Evolutionary conservation across 306 rosid genomes (phyloP), one percentile per base, ranked within the genome.

Genomic region (Lablab purpureus): DNA sequence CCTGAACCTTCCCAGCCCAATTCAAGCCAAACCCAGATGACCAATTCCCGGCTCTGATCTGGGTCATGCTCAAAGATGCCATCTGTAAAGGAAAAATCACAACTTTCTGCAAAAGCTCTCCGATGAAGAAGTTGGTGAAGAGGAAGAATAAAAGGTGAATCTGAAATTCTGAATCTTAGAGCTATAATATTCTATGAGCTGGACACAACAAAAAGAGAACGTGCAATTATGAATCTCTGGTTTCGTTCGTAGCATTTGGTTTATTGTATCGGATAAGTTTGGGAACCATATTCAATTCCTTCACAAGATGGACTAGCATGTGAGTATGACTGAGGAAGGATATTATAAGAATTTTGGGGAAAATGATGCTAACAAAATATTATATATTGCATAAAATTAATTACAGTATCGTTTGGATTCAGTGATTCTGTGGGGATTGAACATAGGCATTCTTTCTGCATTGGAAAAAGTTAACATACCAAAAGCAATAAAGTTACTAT

Each of bases 1-100:
- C 17, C 51, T 79, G 76, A 75, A 71, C 58, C 72, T 80, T 47
- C 71, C 25, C 52, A 34, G 82, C 46, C 50, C 72, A 87, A 82
- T 73, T 67, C 77, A 87, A 60, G 30, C 78, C 67, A 58, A 91
- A 83, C 66, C 89, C 89, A 68, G 90, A 75, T 82, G 87, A 64
- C 58, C 83, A 93, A 79, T 78, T 87, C 63, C 77, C 82, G 21
- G 83, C 71, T 68, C 76, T 87, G 83, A 95, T 64, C n/a, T 90
- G 94, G 75, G 88, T 80, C 41, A 87, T 82, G 71, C 86, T 80
- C 45, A 95, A 78, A 67, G 94, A 85, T 54, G 97, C 94, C 99
- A 95, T 95, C 27, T 15, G 40, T n/a, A 41, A 74, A 50, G 4
- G 43, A 67, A 78, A 74, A 82, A 43, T 81, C 17, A 9, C 23